Evolutionary conservation across 1,284 basidiomycete genomes (phyloP).

Genomic region (Kwoniella shivajii): DNA sequence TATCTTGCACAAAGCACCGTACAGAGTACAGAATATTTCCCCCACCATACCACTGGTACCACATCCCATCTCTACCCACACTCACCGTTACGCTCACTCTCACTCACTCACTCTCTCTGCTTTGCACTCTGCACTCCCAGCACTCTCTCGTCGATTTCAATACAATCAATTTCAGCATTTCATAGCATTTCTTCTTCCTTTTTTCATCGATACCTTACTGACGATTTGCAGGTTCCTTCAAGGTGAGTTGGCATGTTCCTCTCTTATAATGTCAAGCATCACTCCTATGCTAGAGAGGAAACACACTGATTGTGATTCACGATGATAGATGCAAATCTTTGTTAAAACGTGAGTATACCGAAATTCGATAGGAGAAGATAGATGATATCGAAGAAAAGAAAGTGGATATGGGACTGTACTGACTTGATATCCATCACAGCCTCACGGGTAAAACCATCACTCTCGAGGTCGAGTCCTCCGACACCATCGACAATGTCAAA

Average conservation of each 20-base stretch:
- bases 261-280: not conserved
- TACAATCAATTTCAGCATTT: constrained; percentile 4
- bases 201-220: constrained; percentile 12
- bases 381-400: not conserved
- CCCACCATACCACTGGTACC: not conserved
- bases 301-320: not conserved
- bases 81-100: not conserved
- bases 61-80: not conserved
- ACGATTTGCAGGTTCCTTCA: constrained; percentile 28
- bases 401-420: not conserved
- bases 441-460: constrained; percentile 63
- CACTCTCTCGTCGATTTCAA: not conserved
- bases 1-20: not conserved
- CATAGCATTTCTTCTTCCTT: not conserved
- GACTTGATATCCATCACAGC: constrained; percentile 23
- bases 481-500: constrained; percentile 67
- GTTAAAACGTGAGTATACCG: constrained; percentile 26
- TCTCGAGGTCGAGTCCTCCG: constrained; percentile 62
- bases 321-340: constrained; percentile 44
- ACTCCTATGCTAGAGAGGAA: not conserved
- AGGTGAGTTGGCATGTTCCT: constrained; percentile 12
- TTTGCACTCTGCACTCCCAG: not conserved
- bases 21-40: too few species aligned
- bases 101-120: not conserved
- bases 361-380: not conserved